Conservation (phyloP, 2,329 filamentous ascomycete genomes). For the Claviceps maximensis region DNA sequence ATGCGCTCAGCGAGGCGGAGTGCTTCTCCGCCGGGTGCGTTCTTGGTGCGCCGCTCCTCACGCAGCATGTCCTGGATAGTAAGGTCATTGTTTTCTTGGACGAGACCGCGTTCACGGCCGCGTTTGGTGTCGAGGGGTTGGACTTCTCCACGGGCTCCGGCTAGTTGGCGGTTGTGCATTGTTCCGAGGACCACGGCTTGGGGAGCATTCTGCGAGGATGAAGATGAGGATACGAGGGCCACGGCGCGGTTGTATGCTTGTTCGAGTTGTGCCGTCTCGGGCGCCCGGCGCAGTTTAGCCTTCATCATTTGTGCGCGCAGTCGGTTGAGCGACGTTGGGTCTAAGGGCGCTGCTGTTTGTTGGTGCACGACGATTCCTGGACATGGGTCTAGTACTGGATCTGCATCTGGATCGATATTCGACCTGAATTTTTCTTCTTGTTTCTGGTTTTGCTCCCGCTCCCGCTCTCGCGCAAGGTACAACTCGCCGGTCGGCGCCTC, state of each 20-base stretch:
- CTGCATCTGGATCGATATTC: constrained; percentile 19
- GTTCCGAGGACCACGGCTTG: constrained; percentile 60
- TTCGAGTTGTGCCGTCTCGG: constrained; percentile 66
- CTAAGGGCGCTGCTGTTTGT: constrained; percentile 36
- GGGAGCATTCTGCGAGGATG: constrained; percentile 34
- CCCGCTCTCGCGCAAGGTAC: constrained; percentile 56
- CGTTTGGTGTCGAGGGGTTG: constrained; percentile 66
- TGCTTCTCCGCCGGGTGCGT: constrained; percentile 66
- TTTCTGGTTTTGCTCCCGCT: constrained; percentile 33
- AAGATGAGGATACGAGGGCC: constrained; percentile 39
- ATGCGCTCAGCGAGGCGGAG: constrained; percentile 80
- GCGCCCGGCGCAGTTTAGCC: constrained; percentile 68
- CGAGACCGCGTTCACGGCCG: constrained; percentile 68
- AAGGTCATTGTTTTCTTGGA: constrained; percentile 93
- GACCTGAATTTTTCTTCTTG: neutral
- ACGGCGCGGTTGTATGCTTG: constrained; percentile 70
- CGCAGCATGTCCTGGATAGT: constrained; percentile 92
- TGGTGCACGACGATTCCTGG: constrained; percentile 48
- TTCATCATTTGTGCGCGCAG: constrained; percentile 94
- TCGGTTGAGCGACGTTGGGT: constrained; percentile 73
- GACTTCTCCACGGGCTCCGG: constrained; percentile 60
- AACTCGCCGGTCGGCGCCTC: constrained; percentile 81
- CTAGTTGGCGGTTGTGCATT: constrained; percentile 82
- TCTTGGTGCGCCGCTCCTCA: constrained; percentile 77
- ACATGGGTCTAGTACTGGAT: constrained; percentile 16